Conservation (phyloP, 1,284 basidiomycete species). For the Fomitiporia mediterranea region DNA sequence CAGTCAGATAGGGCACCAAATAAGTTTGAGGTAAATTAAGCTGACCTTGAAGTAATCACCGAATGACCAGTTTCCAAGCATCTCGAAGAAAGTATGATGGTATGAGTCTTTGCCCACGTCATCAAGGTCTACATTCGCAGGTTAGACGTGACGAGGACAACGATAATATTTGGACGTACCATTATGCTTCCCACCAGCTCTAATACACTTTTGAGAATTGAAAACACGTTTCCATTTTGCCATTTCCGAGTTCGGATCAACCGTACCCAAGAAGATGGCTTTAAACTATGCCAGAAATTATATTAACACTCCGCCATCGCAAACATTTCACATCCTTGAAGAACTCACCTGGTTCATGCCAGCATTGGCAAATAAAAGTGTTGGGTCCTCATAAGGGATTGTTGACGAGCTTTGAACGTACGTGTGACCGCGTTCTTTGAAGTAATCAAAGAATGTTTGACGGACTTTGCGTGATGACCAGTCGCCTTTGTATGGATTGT, state of each 20-base stretch:
- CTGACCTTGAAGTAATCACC: constrained; percentile 97
- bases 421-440: constrained; percentile 76
- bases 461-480: constrained; percentile 73
- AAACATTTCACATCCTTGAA: neutral
- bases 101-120: constrained; percentile 98
- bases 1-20: neutral
- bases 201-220: constrained; percentile 97
- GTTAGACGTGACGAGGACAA: neutral
- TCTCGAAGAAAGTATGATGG: constrained; percentile 98
- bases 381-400: constrained; percentile 96
- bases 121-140: constrained; percentile 69
- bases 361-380: constrained; percentile 96
- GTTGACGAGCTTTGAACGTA: constrained; percentile 93
- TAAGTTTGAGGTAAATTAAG: neutral
- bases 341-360: constrained; percentile 85
- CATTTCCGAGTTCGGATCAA: constrained; percentile 88
- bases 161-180: constrained; percentile 43
- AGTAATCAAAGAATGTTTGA: constrained; percentile 77
- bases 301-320: constrained; percentile 10
- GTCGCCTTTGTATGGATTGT: constrained; percentile 32
- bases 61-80: constrained; percentile 99
- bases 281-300: constrained; percentile 69
- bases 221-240: constrained; percentile 89
- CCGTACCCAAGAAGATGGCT: constrained; percentile 92
- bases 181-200: constrained; percentile 98